A percentile compares a stretch with the other conserved stretches of the same genome.
Evolutionary conservation across 2,329 filamentous ascomycete genomes (phyloP).

Genomic region (Zasmidium cellare): DNA sequence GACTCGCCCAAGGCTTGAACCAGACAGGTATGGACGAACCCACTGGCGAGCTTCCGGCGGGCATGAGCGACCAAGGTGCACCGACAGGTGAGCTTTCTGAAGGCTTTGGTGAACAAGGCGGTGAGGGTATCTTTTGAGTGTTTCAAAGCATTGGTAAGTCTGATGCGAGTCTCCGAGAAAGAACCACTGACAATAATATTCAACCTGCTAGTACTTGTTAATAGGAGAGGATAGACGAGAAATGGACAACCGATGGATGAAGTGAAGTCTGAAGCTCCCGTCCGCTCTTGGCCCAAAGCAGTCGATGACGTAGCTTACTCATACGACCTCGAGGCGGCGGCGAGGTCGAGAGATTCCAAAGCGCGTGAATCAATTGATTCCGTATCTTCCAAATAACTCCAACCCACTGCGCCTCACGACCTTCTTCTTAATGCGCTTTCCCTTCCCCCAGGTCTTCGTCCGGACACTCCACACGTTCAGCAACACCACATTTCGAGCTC

Average conservation of each 20-base stretch:
- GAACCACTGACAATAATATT: too few relatives aligned
- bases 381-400: neutral
- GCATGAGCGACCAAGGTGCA: too few relatives aligned
- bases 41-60: too few relatives aligned
- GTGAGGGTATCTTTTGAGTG: too few relatives aligned
- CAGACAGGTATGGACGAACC: too few relatives aligned
- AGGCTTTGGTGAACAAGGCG: too few relatives aligned
- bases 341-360: neutral
- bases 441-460: constrained; percentile 48
- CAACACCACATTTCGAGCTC: constrained; percentile 42
- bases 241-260: neutral
- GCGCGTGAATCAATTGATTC: neutral
- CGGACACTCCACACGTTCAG: constrained; percentile 51
- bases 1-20: too few relatives aligned
- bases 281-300: neutral
- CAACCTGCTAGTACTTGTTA: too few relatives aligned
- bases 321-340: neutral
- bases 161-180: too few relatives aligned
- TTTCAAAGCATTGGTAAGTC: too few relatives aligned
- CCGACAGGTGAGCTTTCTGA: too few relatives aligned
- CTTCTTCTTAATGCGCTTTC: constrained; percentile 47
- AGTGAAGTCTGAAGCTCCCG: neutral
- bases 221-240: neutral
- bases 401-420: neutral
- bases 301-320: neutral